Evolutionary conservation across 768 basidiomycete species (phyloP).

Genomic region (Kwoniella dejecticola): DNA sequence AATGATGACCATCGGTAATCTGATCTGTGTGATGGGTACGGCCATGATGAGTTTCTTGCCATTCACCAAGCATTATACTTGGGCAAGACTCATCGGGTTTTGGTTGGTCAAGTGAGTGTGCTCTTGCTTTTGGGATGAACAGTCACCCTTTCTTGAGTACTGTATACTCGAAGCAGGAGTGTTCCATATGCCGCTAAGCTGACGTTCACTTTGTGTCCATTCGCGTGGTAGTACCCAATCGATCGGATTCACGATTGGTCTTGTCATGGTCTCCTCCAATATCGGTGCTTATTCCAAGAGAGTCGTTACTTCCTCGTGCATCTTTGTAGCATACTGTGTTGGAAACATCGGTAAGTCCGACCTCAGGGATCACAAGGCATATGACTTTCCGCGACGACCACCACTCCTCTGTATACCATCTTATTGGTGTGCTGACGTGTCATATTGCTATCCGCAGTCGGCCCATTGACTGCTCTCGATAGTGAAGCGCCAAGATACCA

Average conservation of each 20-base stretch:
- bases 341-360: constrained; percentile 46
- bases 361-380: no score
- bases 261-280: constrained; percentile 55
- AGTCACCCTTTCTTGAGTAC: no score
- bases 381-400: neutral
- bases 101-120: constrained; percentile 43
- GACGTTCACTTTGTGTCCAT: neutral
- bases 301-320: constrained; percentile 47
- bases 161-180: no score
- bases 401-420: no score
- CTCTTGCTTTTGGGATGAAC: no score
- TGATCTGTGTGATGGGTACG: constrained; percentile 50
- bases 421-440: neutral
- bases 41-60: constrained; percentile 55
- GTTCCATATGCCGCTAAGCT: neutral
- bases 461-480: constrained; percentile 43
- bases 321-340: constrained; percentile 53
- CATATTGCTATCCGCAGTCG: constrained; percentile 11
- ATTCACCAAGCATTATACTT: constrained; percentile 38
- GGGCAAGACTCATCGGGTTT: constrained; percentile 53
- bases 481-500: constrained; percentile 51
- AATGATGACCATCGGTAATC: constrained; percentile 52
- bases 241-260: constrained; percentile 55
- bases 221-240: constrained; percentile 31
- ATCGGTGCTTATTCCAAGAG: constrained; percentile 52